Percentiles rank a stretch among this genome's conserved stretches.
phyloP scores from a whole-genome alignment of 352 stramenopile genomes.

The Thalassiosira livingstoniorum region DNA sequence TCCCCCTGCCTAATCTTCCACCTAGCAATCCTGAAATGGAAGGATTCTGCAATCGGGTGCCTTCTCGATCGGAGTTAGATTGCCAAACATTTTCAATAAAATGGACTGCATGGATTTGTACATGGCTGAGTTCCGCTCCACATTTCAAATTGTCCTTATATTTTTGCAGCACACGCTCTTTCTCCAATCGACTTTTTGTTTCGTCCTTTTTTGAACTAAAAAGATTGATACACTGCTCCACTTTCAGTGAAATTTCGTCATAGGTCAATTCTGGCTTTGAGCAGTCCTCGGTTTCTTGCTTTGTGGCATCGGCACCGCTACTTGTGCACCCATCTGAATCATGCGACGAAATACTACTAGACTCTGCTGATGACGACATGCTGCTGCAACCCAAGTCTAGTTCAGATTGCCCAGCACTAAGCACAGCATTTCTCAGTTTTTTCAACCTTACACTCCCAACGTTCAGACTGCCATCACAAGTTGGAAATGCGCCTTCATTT shows the following conservation, averaged over 20 bases:
- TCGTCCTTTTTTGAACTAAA: conserved; percentile 29
- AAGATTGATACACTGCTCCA: conserved; percentile 35
- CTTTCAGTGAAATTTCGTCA: conserved; percentile 40
- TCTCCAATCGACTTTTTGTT: conserved; percentile 8
- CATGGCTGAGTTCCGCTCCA: conserved; percentile 34
- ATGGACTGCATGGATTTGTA: conserved; percentile 45
- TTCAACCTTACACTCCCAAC: conserved; percentile 23
- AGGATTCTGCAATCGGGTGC: neutral
- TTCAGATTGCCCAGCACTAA: neutral
- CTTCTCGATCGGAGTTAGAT: conserved; percentile 5
- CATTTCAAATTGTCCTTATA: conserved; percentile 22
- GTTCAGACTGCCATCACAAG: neutral
- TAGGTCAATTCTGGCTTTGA: conserved; percentile 26
- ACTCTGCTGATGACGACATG: neutral
- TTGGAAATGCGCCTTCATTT: conserved; percentile 1
- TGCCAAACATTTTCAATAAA: conserved; percentile 55
- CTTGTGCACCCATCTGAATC: neutral
- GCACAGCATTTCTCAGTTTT: neutral
- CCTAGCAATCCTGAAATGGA: conserved; percentile 53
- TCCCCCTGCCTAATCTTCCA: conserved; percentile 62
- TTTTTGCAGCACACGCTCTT: conserved; percentile 29
- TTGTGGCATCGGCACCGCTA: neutral
- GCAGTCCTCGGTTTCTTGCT: neutral
- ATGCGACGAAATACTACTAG: neutral
- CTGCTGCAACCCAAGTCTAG: neutral